phyloP scores from a whole-genome alignment of 441 rosid species.

The Pelargonium citronellum region DNA sequence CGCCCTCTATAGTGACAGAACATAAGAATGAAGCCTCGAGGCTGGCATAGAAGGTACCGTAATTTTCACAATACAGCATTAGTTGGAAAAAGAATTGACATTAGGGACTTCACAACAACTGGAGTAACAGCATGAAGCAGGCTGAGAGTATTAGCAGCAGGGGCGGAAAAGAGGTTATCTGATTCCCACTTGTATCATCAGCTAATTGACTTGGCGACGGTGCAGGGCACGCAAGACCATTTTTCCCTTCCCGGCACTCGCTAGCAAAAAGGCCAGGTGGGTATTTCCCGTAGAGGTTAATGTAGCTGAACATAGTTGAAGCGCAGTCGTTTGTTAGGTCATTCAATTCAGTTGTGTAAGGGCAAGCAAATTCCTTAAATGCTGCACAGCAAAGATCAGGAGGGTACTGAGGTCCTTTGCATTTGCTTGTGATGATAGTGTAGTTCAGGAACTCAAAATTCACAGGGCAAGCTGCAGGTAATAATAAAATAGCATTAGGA shows the following conservation, averaged over 20 bases:
- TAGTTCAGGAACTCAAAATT: constrained; percentile 64
- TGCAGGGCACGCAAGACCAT: constrained; percentile 57
- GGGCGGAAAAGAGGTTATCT: constrained; percentile 12
- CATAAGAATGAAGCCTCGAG: background rate
- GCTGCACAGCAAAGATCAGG: constrained; percentile 48
- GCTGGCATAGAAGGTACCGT: background rate
- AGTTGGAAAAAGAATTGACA: background rate
- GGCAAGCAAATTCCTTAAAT: constrained; percentile 75
- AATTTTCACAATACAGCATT: constrained; percentile 10
- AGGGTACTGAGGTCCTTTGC: constrained; percentile 63
- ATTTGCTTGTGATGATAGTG: constrained; percentile 47
- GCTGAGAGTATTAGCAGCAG: constrained; percentile 25
- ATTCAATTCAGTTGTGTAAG: constrained; percentile 46
- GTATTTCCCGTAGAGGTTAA: constrained; percentile 66
- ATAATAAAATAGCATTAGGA: background rate
- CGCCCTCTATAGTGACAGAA: background rate
- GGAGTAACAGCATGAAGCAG: constrained; percentile 25
- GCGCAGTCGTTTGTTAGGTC: constrained; percentile 64
- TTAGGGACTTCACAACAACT: constrained; percentile 26
- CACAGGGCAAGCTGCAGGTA: constrained; percentile 46
- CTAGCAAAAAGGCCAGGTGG: constrained; percentile 76
- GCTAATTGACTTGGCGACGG: constrained; percentile 28
- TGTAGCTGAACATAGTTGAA: constrained; percentile 76
- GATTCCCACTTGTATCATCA: constrained; percentile 23
- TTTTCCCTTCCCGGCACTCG: constrained; percentile 52